Base-by-base conservation (phyloP, 2,329 filamentous ascomycete genomes). In the Claviceps arundinis region DNA sequence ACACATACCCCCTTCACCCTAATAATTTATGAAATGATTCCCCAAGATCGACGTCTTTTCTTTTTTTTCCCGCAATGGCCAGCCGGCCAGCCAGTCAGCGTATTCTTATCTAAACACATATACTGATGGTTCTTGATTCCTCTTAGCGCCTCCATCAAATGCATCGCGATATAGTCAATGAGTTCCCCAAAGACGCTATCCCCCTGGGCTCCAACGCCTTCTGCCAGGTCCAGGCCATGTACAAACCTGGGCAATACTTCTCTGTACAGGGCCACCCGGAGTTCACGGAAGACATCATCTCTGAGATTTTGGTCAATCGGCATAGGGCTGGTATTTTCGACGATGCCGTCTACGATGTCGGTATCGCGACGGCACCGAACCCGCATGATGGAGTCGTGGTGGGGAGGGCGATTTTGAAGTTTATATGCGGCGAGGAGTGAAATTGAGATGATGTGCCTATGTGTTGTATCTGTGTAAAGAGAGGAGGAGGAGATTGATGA, bases 341-440 rank as follows among this genome's bases (percentile, higher is more conserved):
- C 51, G 81, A 90, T 52, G 80, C 80, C 17, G 67, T 84, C 55
- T 91, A 80, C 58, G 68, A 80, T 52, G 84, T 87, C 59, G 87
- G 79, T 26, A 77, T 90, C 64, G 70, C 68, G 7, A 77, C 87
- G 55, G 84, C 84, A 2, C 71, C 70, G 8, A 73, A 81, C 37
- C 72, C 78, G 51, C 89, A 96, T 57, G 89, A 96, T 64, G 90
- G 91, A 1, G 73, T 93, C n/a, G 69, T 73, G 3, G 81, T 95
- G 51, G 84, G 81, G 0, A 73, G 76, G 56, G 83, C 81, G 0
- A 94, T 96, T 64, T 64, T 96, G 61, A 78, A 76, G 45, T 95
- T 97, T 59, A 65, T 94, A 60, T 69, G 81, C 47, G 82, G 88
- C 47, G 82, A 88, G 58, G 75, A 60, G 14, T 64, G 53, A 60